Evolutionary conservation across 2,329 filamentous ascomycete species (phyloP).

Genomic region (Nemania bipapillata): DNA sequence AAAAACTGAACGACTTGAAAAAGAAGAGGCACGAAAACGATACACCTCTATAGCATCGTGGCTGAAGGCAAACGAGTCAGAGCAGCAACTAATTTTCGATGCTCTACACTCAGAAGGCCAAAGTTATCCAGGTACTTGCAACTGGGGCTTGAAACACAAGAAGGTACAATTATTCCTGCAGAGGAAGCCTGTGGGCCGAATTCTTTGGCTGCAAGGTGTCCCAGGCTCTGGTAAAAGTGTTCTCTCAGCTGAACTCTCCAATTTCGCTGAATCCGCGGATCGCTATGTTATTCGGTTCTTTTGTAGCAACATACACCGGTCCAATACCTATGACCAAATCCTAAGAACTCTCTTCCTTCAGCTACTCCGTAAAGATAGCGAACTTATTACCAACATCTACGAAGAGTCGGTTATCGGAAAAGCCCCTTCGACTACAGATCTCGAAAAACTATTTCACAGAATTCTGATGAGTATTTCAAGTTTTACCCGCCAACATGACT

Average conservation of each 20-base stretch:
- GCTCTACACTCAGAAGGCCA: constrained; percentile 40
- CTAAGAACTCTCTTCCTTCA: constrained; percentile 4
- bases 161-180: constrained; percentile 38
- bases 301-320: not conserved
- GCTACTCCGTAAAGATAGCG: constrained; percentile 13
- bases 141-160: constrained; percentile 50
- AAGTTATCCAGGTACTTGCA: constrained; percentile 49
- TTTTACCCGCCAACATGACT: not conserved
- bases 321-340: constrained; percentile 11
- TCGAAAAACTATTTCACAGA: constrained; percentile 9
- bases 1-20: constrained; percentile 38
- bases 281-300: not conserved
- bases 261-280: not conserved
- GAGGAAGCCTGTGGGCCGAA: not conserved
- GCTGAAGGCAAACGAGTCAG: constrained; percentile 50
- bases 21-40: constrained; percentile 43
- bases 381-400: constrained; percentile 10
- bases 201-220: constrained; percentile 9
- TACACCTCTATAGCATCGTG: constrained; percentile 46
- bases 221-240: constrained; percentile 14
- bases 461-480: not conserved
- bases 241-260: not conserved
- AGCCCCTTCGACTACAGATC: not conserved
- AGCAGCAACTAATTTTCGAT: constrained; percentile 50
- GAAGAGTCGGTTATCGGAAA: not conserved